Evolutionary conservation across 2,329 filamentous ascomycete genomes (phyloP).

Genomic region (Lojkania enalia): DNA sequence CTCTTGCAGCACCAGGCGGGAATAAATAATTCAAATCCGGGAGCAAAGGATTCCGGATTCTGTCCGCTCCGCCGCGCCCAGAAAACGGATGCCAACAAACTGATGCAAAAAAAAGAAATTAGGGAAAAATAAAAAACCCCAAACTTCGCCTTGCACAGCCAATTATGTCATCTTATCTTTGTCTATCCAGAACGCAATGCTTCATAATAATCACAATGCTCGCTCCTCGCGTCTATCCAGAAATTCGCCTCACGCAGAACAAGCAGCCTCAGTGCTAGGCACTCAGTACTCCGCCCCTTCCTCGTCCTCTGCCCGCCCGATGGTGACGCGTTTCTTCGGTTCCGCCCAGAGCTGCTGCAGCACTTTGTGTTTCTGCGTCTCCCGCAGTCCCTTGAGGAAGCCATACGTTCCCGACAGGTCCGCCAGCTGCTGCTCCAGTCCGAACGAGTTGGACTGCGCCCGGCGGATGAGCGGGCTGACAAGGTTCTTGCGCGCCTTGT

Average conservation of each 20-base stretch:
- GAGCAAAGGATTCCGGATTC: too few relatives aligned
- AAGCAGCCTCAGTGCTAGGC: neutral
- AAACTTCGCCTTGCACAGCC: neutral
- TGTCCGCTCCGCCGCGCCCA: too few relatives aligned
- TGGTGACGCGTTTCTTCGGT: constrained; percentile 33
- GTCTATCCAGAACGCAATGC: constrained; percentile 17
- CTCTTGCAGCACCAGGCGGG: too few relatives aligned
- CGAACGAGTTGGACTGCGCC: constrained; percentile 67
- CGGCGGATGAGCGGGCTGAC: constrained; percentile 81
- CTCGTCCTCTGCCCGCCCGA: constrained; percentile 21
- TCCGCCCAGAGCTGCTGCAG: constrained; percentile 70
- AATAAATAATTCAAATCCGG: too few relatives aligned
- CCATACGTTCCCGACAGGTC: constrained; percentile 79
- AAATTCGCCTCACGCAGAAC: neutral
- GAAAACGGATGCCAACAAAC: too few relatives aligned
- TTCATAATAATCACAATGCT: constrained; percentile 9
- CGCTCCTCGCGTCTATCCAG: neutral
- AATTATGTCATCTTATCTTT: constrained; percentile 10
- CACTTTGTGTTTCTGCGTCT: constrained; percentile 79
- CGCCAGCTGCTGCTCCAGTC: constrained; percentile 81
- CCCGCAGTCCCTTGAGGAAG: constrained; percentile 74
- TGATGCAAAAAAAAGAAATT: too few relatives aligned
- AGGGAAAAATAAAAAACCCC: constrained; percentile 12
- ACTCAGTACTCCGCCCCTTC: constrained; percentile 20
- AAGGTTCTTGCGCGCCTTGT: constrained; percentile 79